These are phyloP conservation scores for Nevesoporus exiguus DNA, from an alignment of 768 basidiomycete species.

Conservation along the genomic window DNA sequence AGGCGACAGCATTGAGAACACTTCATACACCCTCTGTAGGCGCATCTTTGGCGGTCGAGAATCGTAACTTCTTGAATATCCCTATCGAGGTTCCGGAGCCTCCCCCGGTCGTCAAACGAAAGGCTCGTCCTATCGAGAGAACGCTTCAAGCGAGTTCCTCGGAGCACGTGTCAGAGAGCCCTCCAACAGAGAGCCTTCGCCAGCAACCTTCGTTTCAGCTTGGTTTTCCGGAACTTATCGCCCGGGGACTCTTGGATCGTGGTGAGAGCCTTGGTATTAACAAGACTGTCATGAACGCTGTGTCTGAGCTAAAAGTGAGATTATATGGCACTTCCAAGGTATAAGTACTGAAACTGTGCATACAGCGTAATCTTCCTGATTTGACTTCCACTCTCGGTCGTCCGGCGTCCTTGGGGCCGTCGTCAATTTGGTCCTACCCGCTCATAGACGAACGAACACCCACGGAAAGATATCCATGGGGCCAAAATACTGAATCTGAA, in stretches of 20 bases:
- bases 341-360: slow-evolving; percentile 9
- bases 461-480: slow-evolving; percentile 65
- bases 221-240: slow-evolving; percentile 67
- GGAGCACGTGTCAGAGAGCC: slow-evolving; percentile 17
- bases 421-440: slow-evolving; percentile 52
- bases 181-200: slow-evolving; percentile 33
- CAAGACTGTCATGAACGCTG: slow-evolving; percentile 76
- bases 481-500: slow-evolving; percentile 65
- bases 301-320: slow-evolving; percentile 70
- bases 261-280: slow-evolving; percentile 83
- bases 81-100: slow-evolving; percentile 60
- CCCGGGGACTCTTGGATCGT: slow-evolving; percentile 68
- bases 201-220: slow-evolving; percentile 44
- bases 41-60: slow-evolving; percentile 76
- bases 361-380: slow-evolving; percentile 82
- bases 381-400: slow-evolving; percentile 65
- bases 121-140: slow-evolving; percentile 32
- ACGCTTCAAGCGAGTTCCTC: slow-evolving; percentile 25
- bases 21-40: slow-evolving; percentile 73
- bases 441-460: slow-evolving; percentile 55
- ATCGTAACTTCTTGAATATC: slow-evolving; percentile 72
- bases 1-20: slow-evolving; percentile 77
- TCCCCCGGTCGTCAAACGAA: slow-evolving; percentile 37
- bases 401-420: slow-evolving; percentile 24
- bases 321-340: neutral